A percentile compares a stretch with the other conserved stretches of the same genome.
phyloP scores from a whole-genome alignment of 352 stramenopile genomes.

The Phytophthora idaei region DNA sequence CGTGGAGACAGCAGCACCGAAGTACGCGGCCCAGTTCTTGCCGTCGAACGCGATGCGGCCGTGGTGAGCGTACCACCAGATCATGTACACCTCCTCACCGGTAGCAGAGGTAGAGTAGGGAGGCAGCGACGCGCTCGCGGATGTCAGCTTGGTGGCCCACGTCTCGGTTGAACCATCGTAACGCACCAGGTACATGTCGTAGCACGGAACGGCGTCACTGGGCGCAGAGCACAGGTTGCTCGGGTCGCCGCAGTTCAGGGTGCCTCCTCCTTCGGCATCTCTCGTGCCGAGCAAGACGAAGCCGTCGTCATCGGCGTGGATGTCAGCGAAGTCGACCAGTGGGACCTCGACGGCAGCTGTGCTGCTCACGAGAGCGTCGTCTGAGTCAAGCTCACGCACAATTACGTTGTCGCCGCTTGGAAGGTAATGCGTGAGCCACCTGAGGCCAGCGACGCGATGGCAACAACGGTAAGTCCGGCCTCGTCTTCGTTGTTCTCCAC shows the following conservation, averaged over 20 bases:
- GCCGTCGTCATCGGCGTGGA: constrained; percentile 57
- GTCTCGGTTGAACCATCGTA: constrained; percentile 53
- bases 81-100: constrained; percentile 59
- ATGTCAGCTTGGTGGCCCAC: constrained; percentile 67
- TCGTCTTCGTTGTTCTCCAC: constrained; percentile 55
- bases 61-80: constrained; percentile 77
- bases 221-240: constrained; percentile 53
- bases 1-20: constrained; percentile 57
- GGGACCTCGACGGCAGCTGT: constrained; percentile 37
- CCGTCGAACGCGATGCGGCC: constrained; percentile 62
- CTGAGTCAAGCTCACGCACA: constrained; percentile 52
- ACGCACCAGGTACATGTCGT: constrained; percentile 68
- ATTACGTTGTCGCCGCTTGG: constrained; percentile 54
- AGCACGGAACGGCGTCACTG: constrained; percentile 49
- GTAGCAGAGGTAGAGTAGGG: constrained; percentile 47
- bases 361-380: constrained; percentile 49
- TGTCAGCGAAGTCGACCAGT: constrained; percentile 58
- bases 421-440: constrained; percentile 28
- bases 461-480: constrained; percentile 48
- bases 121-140: constrained; percentile 50
- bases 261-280: constrained; percentile 53
- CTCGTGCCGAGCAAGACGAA: constrained; percentile 62
- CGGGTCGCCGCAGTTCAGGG: constrained; percentile 58
- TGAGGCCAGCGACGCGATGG: constrained; percentile 44
- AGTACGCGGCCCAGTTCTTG: constrained; percentile 68